Conservation (phyloP, 768 basidiomycete species). For the Lactifluus echinatus region DNA sequence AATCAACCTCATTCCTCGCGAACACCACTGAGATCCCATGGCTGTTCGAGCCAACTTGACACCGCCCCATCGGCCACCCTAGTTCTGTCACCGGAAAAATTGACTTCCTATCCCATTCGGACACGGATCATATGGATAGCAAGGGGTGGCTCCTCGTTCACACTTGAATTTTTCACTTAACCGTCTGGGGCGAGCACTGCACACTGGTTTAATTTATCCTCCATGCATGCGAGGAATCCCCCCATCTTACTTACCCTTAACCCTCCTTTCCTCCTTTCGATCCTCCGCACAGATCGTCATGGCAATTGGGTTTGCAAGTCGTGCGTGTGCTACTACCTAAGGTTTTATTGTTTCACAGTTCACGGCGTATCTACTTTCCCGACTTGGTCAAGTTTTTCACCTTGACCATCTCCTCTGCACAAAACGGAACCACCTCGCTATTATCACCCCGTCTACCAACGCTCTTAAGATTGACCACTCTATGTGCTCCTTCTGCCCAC, state of each 20-base stretch:
- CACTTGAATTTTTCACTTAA: conserved; percentile 4
- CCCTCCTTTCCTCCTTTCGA: not conserved
- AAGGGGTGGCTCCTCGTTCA: not conserved
- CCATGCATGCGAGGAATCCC: not conserved
- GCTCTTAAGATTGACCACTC: not conserved
- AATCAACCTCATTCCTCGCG: not conserved
- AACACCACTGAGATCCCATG: not conserved
- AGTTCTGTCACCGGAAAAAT: not conserved
- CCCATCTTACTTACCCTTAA: not conserved
- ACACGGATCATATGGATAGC: conserved; percentile 4
- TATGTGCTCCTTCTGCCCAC: not conserved
- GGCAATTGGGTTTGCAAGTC: not conserved
- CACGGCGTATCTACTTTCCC: conserved; percentile 8
- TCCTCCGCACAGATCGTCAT: conserved; percentile 3
- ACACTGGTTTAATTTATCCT: not conserved
- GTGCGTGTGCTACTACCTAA: not conserved
- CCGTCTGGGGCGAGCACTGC: conserved; percentile 1
- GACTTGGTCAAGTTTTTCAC: not conserved
- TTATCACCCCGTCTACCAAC: not conserved
- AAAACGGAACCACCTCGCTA: not conserved
- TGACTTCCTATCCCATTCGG: conserved; percentile 1
- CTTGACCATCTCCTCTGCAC: not conserved
- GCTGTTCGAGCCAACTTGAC: not conserved
- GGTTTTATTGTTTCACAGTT: not conserved
- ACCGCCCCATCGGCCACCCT: conserved; percentile 1